Percentiles rank a stretch among this genome's conserved stretches.
These are phyloP conservation scores for Apiotrichum sp. DNA, from an alignment of 1,284 basidiomycete species.

Conservation along the genomic window DNA sequence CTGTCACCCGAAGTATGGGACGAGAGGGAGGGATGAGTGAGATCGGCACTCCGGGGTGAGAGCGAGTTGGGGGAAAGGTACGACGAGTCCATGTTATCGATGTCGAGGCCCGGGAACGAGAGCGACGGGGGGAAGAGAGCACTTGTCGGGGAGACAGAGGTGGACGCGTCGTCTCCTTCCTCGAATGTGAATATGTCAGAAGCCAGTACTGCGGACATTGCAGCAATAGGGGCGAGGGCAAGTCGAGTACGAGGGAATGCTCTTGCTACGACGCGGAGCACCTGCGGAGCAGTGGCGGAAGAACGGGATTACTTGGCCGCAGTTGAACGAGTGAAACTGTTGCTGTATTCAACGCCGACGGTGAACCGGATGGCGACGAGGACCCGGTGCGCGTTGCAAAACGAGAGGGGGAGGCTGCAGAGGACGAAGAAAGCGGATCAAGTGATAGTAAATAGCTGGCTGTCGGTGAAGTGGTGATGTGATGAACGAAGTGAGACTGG, in stretches of 20 bases:
- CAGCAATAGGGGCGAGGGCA: not conserved
- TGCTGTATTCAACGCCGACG: too few relatives aligned
- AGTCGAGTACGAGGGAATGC: not conserved
- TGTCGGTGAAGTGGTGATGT: too few relatives aligned
- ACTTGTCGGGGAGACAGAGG: conserved; percentile 18
- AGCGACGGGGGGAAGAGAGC: conserved; percentile 27
- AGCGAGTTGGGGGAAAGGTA: conserved; percentile 14
- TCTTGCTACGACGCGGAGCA: too few relatives aligned
- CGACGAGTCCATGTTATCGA: conserved; percentile 1
- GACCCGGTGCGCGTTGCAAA: too few relatives aligned
- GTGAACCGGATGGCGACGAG: too few relatives aligned
- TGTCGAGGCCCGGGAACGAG: conserved; percentile 17
- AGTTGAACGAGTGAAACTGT: too few relatives aligned
- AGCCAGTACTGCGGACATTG: conserved; percentile 16
- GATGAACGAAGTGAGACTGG: too few relatives aligned
- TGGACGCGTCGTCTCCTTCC: conserved; percentile 12
- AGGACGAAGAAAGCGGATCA: too few relatives aligned
- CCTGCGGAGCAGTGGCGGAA: too few relatives aligned
- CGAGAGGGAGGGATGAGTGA: conserved; percentile 25
- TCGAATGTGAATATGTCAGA: conserved; percentile 24
- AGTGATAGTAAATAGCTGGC: too few relatives aligned
- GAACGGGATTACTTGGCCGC: too few relatives aligned
- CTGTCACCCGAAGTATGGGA: conserved; percentile 29
- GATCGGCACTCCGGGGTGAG: conserved; percentile 8
- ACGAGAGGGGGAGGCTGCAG: too few relatives aligned